These are phyloP conservation scores for Cercospora zeina DNA, from an alignment of 2,329 filamentous ascomycete species.

Conservation along the genomic window DNA sequence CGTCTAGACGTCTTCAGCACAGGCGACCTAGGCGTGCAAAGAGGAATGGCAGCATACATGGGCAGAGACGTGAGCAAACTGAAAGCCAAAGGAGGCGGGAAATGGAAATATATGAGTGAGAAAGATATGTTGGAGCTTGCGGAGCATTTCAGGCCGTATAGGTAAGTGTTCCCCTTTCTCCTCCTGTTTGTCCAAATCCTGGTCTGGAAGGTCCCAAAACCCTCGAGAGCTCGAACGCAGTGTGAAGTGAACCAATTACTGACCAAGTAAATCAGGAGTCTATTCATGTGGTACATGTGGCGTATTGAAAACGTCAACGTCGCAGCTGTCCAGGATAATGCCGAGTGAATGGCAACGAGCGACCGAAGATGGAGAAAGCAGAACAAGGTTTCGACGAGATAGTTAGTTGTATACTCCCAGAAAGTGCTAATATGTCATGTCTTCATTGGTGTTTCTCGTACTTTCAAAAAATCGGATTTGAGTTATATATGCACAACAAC, in stretches of 20 bases:
- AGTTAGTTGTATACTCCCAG: too few relatives aligned
- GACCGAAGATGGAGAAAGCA: too few relatives aligned
- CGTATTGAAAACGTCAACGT: constrained; percentile 37
- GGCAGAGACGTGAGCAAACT: constrained; percentile 82
- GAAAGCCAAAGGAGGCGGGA: constrained; percentile 74
- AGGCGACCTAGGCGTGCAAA: constrained; percentile 89
- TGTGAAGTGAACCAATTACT: constrained; percentile 10
- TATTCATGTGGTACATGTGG: constrained; percentile 99
- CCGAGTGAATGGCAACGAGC: neutral
- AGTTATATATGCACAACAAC: too few relatives aligned
- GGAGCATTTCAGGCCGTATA: constrained; percentile 78
- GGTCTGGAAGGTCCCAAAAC: neutral
- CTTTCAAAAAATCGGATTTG: too few relatives aligned
- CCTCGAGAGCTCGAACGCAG: neutral
- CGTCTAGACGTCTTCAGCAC: constrained; percentile 90
- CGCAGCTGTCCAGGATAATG: constrained; percentile 29
- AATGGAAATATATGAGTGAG: constrained; percentile 98
- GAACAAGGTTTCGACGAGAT: too few relatives aligned
- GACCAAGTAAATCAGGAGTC: constrained; percentile 55
- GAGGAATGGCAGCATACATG: constrained; percentile 85
- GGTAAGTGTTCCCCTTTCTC: constrained; percentile 48
- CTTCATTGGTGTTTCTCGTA: too few relatives aligned
- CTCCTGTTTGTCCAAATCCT: neutral
- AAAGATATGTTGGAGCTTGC: constrained; percentile 84
- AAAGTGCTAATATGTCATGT: too few relatives aligned